Evolutionary conservation across 1,284 basidiomycete genomes (phyloP), one percentile per base, ranked within the genome.

Genomic region (Ganoderma meredithae): DNA sequence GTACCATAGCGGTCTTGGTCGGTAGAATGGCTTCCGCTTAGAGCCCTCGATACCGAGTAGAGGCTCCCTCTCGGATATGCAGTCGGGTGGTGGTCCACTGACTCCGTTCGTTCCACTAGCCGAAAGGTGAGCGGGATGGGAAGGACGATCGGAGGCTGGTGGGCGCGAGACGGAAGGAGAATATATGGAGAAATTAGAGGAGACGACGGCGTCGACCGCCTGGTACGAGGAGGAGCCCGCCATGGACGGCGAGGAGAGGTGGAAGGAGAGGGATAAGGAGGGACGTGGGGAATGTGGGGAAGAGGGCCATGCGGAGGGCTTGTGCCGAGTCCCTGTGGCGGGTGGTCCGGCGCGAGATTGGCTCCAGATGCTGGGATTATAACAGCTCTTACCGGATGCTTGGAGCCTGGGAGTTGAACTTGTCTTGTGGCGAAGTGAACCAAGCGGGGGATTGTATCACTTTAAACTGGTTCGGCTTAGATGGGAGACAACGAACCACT

Each of bases 1-100:
- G 62, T 75, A 85, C 89, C 90, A 91, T 75, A 91, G 74, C 44
- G 90, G 90, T 65, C 90, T 80, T 2, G 90, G 82, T 65, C 90
- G 86, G 75, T 90, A 90, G 78, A 90, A 91, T 0, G 88, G 88
- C 74, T 91, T 91, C 81, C 82, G 86, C 15, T 36, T 53, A 49
- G 63, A 62, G 69, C 61, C 44, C 9, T 61, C 63, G 39, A 60
- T 65, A 44, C 72, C 75, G 59, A 83, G 72, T 19, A 83, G 73
- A 41, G 80, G 77, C n/a, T 77, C 76, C 43, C 70, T 71, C 68
- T 83, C 82, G 17, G 72, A 74, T 65, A 39, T 56, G 40, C 8
- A 41, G 55, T 68, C 56, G 64, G 62, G 17, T 17, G 62, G 25
- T 15, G 41, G 56, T 56, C 33, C 67, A 70, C 66, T 47, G 13